phyloP scores from a whole-genome alignment of 1,284 basidiomycete species.

The Malassezia vespertilionis region DNA sequence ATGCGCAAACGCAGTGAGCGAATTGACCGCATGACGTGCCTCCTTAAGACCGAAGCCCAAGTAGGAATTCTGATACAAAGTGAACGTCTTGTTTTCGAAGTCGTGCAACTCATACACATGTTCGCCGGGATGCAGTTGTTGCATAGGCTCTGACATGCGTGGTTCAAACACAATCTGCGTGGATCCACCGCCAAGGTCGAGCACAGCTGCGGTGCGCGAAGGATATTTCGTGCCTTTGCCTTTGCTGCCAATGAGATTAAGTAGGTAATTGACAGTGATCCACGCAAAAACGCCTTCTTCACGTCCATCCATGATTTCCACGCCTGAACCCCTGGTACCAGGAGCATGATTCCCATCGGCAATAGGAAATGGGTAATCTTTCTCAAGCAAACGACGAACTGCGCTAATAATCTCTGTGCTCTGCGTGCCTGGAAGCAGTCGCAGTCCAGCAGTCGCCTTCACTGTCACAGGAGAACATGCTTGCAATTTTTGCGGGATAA shows the following conservation, averaged over 20 bases:
- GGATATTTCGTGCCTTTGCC: slow-evolving; percentile 53
- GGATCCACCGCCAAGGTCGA: slow-evolving; percentile 90
- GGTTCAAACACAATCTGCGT: slow-evolving; percentile 98
- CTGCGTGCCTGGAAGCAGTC: slow-evolving; percentile 61
- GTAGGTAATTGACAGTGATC: slow-evolving; percentile 85
- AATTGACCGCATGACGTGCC: slow-evolving; percentile 73
- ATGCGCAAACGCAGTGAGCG: slow-evolving; percentile 76
- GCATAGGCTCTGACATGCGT: slow-evolving; percentile 48
- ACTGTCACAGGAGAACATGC: slow-evolving; percentile 79
- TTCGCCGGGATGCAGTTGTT: slow-evolving; percentile 66
- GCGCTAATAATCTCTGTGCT: slow-evolving; percentile 66
- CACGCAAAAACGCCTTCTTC: slow-evolving; percentile 90
- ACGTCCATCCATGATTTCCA: slow-evolving; percentile 71
- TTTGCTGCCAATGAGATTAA: slow-evolving; percentile 49
- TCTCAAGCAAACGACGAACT: slow-evolving; percentile 59
- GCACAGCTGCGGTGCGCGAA: slow-evolving; percentile 69
- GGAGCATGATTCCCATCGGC: slow-evolving; percentile 29
- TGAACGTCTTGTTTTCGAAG: slow-evolving; percentile 34
- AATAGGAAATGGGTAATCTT: slow-evolving; percentile 61
- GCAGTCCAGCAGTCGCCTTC: slow-evolving; percentile 86
- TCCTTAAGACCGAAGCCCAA: slow-evolving; percentile 91
- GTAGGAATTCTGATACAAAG: slow-evolving; percentile 46
- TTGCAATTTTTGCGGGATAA: slow-evolving; percentile 62
- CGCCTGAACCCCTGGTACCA: slow-evolving; percentile 20
- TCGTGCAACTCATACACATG: slow-evolving; percentile 73